These are phyloP conservation scores for Alternaria conjuncta DNA, from an alignment of 2,329 filamentous ascomycete genomes.

Conservation along the genomic window DNA sequence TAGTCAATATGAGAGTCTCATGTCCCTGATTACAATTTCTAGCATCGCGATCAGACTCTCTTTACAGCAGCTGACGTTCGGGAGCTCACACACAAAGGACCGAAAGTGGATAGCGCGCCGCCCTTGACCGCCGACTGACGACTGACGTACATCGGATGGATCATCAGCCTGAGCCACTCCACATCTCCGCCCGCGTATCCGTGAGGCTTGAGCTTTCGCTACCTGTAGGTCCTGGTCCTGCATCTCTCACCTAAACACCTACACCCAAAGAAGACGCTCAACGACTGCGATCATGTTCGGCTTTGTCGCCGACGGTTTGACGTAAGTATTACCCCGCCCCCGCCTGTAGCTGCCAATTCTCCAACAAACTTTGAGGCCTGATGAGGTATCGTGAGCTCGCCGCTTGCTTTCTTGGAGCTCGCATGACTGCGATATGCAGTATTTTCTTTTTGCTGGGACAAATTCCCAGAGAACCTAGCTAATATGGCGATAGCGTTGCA, in stretches of 20 bases:
- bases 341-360: conserved; percentile 9
- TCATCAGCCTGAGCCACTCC: conserved; percentile 20
- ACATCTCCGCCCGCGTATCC: conserved; percentile 25
- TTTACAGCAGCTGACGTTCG: conserved; percentile 4
- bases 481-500: conserved; percentile 38
- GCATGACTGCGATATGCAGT: conserved; percentile 5
- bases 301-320: conserved; percentile 48
- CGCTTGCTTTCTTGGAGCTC: conserved; percentile 13
- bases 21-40: neutral
- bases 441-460: neutral
- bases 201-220: conserved; percentile 21
- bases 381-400: conserved; percentile 8
- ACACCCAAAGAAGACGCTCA: neutral
- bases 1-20: neutral
- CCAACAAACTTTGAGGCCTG: conserved; percentile 14
- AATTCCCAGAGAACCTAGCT: conserved; percentile 14
- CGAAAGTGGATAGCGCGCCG: conserved; percentile 12
- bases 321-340: conserved; percentile 44
- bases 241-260: conserved; percentile 5
- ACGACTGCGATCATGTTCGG: conserved; percentile 39
- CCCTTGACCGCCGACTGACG: conserved; percentile 7
- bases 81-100: conserved; percentile 4
- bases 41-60: neutral
- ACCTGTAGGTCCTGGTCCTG: conserved; percentile 6
- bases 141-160: conserved; percentile 14